phyloP scores from a whole-genome alignment of 192 early-diverging fungal species.

The Gaertneriomyces sp. region DNA sequence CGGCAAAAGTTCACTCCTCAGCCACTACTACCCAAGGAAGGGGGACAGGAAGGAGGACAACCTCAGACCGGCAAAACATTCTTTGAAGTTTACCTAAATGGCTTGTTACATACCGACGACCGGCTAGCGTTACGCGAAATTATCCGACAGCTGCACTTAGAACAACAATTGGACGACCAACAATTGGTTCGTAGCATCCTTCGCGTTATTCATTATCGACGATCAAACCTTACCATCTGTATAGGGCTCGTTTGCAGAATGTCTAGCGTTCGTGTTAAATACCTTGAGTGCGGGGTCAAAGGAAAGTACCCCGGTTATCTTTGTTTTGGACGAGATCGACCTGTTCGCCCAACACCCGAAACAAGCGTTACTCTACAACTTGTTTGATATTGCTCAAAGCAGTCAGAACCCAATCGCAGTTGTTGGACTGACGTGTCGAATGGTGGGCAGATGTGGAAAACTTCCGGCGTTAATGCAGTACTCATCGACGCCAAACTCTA shows the following conservation, averaged over 20 bases:
- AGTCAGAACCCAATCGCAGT: conserved; percentile 81
- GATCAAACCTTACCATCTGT: background rate
- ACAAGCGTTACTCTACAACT: conserved; percentile 87
- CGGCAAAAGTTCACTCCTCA: conserved; percentile 33
- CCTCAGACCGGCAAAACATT: conserved; percentile 43
- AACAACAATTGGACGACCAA: conserved; percentile 45
- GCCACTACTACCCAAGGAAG: background rate
- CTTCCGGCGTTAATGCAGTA: background rate
- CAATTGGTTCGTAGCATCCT: background rate
- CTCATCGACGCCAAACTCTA: conserved; percentile 19
- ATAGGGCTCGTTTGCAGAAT: conserved; percentile 69
- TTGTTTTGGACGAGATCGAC: conserved; percentile 94
- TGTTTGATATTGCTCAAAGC: conserved; percentile 87
- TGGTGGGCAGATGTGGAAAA: conserved; percentile 12
- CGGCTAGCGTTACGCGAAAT: conserved; percentile 77
- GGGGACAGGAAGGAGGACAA: too few relatives aligned
- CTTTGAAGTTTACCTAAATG: conserved; percentile 68
- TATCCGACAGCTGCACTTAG: conserved; percentile 66
- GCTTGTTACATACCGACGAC: conserved; percentile 76
- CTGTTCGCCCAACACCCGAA: conserved; percentile 88
- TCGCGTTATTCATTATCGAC: background rate
- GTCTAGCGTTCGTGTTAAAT: conserved; percentile 59
- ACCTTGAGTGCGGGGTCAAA: conserved; percentile 57
- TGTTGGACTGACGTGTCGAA: conserved; percentile 75
- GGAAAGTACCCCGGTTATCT: conserved; percentile 65